Percentiles rank a stretch among this genome's conserved stretches.
Evolutionary conservation across 192 early-diverging fungal species (phyloP).

Genomic region (Linnemannia hyalina): DNA sequence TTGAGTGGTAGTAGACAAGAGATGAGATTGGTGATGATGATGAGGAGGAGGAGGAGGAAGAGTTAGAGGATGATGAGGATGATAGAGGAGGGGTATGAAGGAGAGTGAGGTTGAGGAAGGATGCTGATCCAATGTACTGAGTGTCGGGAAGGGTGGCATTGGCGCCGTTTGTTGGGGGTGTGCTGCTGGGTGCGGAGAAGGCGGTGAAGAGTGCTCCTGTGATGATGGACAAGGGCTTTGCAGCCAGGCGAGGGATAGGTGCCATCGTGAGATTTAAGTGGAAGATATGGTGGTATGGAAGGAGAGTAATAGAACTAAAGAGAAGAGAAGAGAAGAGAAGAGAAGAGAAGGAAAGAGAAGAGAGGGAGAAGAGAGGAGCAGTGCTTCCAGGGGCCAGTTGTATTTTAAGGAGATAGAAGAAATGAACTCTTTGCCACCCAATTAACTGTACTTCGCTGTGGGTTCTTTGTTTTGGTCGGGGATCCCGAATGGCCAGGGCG

Average conservation of each 20-base stretch:
- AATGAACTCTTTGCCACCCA: background rate
- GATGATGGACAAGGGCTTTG: conserved; percentile 50
- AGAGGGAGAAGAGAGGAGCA: background rate
- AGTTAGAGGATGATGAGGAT: background rate
- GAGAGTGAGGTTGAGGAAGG: conserved; percentile 38
- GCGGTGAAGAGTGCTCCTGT: conserved; percentile 48
- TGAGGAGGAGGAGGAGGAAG: conserved; percentile 14
- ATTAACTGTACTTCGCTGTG: background rate
- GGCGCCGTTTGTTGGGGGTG: conserved; percentile 35
- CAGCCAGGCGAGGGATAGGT: conserved; percentile 35
- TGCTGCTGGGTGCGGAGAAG: conserved; percentile 37
- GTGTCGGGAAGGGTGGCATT: conserved; percentile 43
- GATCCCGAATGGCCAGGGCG: background rate
- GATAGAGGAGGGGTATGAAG: background rate
- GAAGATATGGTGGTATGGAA: background rate
- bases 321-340: background rate
- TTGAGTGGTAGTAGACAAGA: conserved; percentile 44
- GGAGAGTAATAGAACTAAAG: background rate
- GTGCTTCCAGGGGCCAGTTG: background rate
- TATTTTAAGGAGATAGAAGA: no score
- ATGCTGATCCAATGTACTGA: conserved; percentile 44
- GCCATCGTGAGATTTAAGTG: conserved; percentile 19
- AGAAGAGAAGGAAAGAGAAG: background rate
- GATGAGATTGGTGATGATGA: conserved; percentile 21
- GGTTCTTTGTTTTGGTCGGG: background rate